Conservation (phyloP, 2,329 filamentous ascomycete species). For the Apiospora hydei region DNA sequence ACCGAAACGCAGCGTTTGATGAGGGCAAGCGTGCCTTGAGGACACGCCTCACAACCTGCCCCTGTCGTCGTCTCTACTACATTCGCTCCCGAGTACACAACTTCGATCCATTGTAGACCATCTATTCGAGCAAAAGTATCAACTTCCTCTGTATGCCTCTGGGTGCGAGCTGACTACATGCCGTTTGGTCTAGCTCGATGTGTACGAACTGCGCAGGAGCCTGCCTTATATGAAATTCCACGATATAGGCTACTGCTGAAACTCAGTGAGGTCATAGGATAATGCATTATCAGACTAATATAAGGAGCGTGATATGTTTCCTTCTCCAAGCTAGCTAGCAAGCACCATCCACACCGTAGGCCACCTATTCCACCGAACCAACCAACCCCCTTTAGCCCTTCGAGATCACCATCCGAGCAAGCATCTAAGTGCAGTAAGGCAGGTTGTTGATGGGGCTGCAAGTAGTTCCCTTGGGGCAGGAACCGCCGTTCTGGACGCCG, state of each 20-base stretch:
- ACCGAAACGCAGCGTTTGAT: neutral
- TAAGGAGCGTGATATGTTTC: neutral
- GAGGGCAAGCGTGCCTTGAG: neutral
- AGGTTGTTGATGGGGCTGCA: slow-evolving; percentile 40
- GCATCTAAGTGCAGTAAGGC: slow-evolving; percentile 38
- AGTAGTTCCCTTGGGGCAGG: slow-evolving; percentile 33
- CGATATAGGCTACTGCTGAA: neutral
- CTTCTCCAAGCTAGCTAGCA: neutral
- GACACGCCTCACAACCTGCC: neutral
- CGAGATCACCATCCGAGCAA: neutral
- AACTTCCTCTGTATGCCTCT: neutral
- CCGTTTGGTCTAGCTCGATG: neutral
- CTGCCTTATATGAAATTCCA: neutral
- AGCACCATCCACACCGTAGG: neutral
- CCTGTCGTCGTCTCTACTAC: no score
- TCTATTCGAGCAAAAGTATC: no score
- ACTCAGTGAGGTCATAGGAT: neutral
- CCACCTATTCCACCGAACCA: neutral
- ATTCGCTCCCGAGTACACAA: no score
- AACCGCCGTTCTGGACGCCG: slow-evolving; percentile 36
- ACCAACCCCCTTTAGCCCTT: neutral
- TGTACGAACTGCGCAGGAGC: no score
- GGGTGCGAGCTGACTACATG: neutral
- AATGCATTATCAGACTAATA: neutral
- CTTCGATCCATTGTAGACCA: no score